phyloP scores from a whole-genome alignment of 306 rosid species.

The Carpinus fangiana region DNA sequence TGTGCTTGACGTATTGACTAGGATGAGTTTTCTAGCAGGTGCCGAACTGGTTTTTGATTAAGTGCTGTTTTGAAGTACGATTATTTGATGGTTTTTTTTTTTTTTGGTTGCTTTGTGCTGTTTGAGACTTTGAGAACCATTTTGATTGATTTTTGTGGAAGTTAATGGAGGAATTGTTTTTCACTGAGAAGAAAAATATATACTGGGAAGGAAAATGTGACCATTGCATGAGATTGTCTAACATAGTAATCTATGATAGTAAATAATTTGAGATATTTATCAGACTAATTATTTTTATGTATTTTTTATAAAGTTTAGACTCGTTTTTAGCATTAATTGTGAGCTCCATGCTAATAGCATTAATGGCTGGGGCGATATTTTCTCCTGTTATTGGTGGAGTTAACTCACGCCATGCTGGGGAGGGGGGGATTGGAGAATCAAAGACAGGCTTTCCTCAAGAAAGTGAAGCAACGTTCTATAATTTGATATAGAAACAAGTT shows the following conservation, averaged over 20 bases:
- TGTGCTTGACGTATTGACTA: constrained; percentile 50
- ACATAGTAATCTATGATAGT: not conserved
- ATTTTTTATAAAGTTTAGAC: not conserved
- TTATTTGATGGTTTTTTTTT: not conserved
- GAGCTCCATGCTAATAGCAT: not conserved
- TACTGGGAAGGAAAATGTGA: not conserved
- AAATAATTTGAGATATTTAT: not conserved
- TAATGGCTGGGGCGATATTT: not conserved
- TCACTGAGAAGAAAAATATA: not conserved
- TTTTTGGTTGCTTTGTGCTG: not conserved
- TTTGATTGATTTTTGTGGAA: not conserved
- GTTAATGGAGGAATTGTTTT: not conserved
- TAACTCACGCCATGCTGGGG: not conserved
- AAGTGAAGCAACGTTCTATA: not conserved
- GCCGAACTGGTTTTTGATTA: not conserved
- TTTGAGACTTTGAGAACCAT: too few relatives aligned
- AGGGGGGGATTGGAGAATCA: not conserved
- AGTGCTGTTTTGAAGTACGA: not conserved
- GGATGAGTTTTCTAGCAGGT: not conserved
- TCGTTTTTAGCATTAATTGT: not conserved
- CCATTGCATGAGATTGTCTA: not conserved
- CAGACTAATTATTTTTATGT: not conserved
- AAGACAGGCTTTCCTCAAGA: not conserved
- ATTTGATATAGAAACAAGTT: not conserved
- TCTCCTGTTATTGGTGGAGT: not conserved